Conservation (phyloP, 2,329 filamentous ascomycete genomes). For the Aspergillus pseudoviridinutans region DNA sequence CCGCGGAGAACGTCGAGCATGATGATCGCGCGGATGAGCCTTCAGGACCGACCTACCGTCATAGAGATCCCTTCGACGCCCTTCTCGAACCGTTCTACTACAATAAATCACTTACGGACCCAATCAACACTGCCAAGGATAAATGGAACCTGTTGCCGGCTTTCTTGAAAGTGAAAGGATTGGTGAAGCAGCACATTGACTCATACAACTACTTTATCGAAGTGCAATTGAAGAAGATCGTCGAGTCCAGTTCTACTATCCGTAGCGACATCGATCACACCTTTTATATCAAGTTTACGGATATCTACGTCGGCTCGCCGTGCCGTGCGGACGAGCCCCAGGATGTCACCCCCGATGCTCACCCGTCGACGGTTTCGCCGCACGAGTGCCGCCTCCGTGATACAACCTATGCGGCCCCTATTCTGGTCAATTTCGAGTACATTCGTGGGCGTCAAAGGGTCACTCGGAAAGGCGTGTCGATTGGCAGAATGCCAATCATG, state of each 20-base stretch:
- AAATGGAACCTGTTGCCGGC: constrained; percentile 97
- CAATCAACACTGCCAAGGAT: constrained; percentile 69
- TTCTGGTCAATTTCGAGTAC: constrained; percentile 88
- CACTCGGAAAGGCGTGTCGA: constrained; percentile 67
- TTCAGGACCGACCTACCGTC: constrained; percentile 22
- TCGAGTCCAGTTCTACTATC: constrained; percentile 83
- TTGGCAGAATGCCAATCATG: constrained; percentile 95
- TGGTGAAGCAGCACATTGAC: constrained; percentile 97
- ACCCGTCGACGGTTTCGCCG: constrained; percentile 65
- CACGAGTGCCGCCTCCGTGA: constrained; percentile 96
- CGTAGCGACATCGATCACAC: constrained; percentile 88
- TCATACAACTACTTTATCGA: constrained; percentile 99
- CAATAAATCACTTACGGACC: constrained; percentile 63
- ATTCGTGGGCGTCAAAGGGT: constrained; percentile 75
- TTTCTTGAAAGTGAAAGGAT: constrained; percentile 95
- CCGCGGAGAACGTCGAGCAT: constrained; percentile 14
- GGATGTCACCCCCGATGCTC: constrained; percentile 39
- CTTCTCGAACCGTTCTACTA: constrained; percentile 68
- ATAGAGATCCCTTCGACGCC: constrained; percentile 52
- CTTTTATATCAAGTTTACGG: constrained; percentile 89
- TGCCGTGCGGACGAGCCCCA: constrained; percentile 72
- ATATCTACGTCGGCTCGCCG: constrained; percentile 82
- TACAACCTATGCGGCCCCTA: constrained; percentile 96
- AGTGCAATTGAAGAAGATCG: constrained; percentile 93
- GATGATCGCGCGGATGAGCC: constrained; percentile 15